phyloP scores from a whole-genome alignment of 352 stramenopile species.

The Phytophthora palmivora region DNA sequence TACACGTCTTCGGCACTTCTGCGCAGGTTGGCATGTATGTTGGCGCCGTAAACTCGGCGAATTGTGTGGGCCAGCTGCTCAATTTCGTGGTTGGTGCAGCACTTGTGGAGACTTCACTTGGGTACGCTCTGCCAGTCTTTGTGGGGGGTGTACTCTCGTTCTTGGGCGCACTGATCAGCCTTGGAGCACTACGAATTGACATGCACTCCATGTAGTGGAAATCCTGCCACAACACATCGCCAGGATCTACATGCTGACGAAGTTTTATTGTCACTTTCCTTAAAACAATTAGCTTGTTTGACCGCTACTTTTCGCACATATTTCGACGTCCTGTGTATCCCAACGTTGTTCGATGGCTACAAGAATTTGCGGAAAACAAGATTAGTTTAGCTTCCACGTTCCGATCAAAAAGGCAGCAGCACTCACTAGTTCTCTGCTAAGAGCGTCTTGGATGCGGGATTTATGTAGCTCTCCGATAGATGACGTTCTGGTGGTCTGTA shows the following conservation, averaged over 20 bases:
- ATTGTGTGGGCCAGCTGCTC: constrained; percentile 73
- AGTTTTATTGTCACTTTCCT: constrained; percentile 10
- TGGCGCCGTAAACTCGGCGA: constrained; percentile 77
- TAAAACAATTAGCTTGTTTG: constrained; percentile 9
- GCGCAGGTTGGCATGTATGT: constrained; percentile 75
- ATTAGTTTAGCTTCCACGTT: not conserved
- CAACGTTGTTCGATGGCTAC: constrained; percentile 45
- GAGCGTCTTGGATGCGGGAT: constrained; percentile 63
- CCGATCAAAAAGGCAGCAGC: not conserved
- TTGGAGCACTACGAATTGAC: constrained; percentile 69
- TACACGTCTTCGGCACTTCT: constrained; percentile 65
- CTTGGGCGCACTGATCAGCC: constrained; percentile 65
- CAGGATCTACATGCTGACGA: constrained; percentile 7
- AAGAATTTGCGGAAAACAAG: not conserved
- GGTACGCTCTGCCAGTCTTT: constrained; percentile 70
- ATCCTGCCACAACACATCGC: not conserved
- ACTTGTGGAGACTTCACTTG: constrained; percentile 68
- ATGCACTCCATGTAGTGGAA: constrained; percentile 76
- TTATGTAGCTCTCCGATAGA: constrained; percentile 60
- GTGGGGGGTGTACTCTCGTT: constrained; percentile 71
- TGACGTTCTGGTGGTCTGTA: constrained; percentile 54
- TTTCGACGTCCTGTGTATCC: constrained; percentile 60
- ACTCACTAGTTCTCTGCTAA: constrained; percentile 79
- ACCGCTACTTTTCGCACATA: constrained; percentile 7
- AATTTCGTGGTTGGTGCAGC: constrained; percentile 71